phyloP scores from a whole-genome alignment of 441 rosid genomes.

The Pelargonium cotyledonis region DNA sequence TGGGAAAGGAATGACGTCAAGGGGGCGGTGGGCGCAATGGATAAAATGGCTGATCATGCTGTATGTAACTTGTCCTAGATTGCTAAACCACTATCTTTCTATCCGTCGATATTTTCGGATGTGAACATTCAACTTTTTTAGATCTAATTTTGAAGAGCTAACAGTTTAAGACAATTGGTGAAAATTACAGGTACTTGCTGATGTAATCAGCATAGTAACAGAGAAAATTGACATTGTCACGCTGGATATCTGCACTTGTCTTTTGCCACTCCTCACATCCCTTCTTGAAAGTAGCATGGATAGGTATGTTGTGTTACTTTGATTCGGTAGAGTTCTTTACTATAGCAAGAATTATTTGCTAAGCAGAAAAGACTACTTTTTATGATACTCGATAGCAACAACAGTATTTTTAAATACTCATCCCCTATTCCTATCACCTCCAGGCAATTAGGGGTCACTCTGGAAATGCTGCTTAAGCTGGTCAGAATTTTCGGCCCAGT shows the following conservation, averaged over 20 bases:
- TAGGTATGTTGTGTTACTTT: conserved; percentile 36
- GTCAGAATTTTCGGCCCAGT: conserved; percentile 70
- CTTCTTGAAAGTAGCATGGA: conserved; percentile 81
- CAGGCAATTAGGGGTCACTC: conserved; percentile 73
- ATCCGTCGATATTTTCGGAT: not conserved
- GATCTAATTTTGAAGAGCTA: conserved; percentile 8
- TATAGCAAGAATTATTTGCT: too few relatives aligned
- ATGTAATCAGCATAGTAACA: conserved; percentile 53
- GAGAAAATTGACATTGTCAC: conserved; percentile 68
- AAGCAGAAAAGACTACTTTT: too few relatives aligned
- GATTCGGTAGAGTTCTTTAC: too few relatives aligned
- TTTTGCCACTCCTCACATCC: conserved; percentile 65
- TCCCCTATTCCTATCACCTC: not conserved
- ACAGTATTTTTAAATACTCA: not conserved
- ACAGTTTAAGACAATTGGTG: conserved; percentile 14
- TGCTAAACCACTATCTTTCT: not conserved
- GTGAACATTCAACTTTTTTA: not conserved
- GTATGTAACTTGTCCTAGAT: conserved; percentile 33
- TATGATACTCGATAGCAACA: not conserved
- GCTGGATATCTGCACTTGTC: conserved; percentile 72
- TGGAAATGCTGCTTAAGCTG: conserved; percentile 81
- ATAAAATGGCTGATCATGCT: conserved; percentile 91
- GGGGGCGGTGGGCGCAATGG: conserved; percentile 67
- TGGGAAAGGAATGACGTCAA: conserved; percentile 85
- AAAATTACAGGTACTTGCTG: conserved; percentile 68